Evolutionary conservation across 2,329 filamentous ascomycete genomes (phyloP).

Genomic region (Paecilomyces variotii): DNA sequence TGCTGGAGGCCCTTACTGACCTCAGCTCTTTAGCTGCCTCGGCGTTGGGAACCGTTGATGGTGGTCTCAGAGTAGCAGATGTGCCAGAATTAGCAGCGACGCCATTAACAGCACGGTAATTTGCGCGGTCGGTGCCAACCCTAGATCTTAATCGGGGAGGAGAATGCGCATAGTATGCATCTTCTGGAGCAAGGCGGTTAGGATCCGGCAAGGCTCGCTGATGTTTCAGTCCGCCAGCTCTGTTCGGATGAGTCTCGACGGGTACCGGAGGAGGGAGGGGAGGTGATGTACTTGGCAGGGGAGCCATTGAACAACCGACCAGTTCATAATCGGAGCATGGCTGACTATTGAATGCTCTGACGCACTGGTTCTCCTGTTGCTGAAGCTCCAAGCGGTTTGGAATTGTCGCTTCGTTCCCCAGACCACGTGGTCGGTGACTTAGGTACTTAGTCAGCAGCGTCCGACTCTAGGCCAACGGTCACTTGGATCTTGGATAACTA

Average conservation of each 20-base stretch:
- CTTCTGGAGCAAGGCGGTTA: slow-evolving; percentile 70
- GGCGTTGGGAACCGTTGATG: slow-evolving; percentile 30
- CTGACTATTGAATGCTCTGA: slow-evolving; percentile 1
- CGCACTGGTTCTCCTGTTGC: not conserved
- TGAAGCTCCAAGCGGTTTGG: not conserved
- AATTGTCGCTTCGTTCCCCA: not conserved
- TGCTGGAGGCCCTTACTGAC: slow-evolving; percentile 50
- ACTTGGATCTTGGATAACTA: not conserved
- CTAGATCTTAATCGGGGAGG: slow-evolving; percentile 47
- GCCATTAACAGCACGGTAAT: slow-evolving; percentile 24
- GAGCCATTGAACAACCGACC: slow-evolving; percentile 23
- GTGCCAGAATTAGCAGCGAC: slow-evolving; percentile 35
- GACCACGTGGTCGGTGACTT: not conserved
- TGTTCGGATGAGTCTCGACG: slow-evolving; percentile 40
- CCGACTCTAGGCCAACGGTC: not conserved
- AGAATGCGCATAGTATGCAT: slow-evolving; percentile 63
- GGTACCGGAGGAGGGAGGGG: slow-evolving; percentile 37
- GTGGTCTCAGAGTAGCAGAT: slow-evolving; percentile 34
- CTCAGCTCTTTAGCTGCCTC: slow-evolving; percentile 35
- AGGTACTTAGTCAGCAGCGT: not conserved
- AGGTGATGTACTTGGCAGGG: slow-evolving; percentile 21
- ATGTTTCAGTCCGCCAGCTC: slow-evolving; percentile 27
- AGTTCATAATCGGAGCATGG: slow-evolving; percentile 23
- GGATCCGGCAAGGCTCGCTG: slow-evolving; percentile 46
- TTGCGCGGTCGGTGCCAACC: slow-evolving; percentile 30